These are phyloP conservation scores for Cymbopogon flexuosus DNA, from an alignment of 202 grass and related monocot genomes.

Conservation along the genomic window DNA sequence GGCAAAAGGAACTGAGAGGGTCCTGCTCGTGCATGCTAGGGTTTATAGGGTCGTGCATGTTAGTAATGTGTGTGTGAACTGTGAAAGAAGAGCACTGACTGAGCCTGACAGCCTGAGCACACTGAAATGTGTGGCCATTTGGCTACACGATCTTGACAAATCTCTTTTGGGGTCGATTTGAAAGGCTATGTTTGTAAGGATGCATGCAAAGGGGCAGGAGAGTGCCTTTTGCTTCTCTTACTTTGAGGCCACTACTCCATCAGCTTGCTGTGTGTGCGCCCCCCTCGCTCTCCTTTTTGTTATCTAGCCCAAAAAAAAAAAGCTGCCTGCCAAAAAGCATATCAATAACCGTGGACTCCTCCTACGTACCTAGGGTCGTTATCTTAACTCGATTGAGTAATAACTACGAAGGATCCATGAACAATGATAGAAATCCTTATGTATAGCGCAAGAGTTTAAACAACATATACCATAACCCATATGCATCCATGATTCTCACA, in stretches of 20 bases:
- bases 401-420: constrained; percentile 27
- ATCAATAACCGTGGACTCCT: constrained; percentile 26
- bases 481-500: neutral
- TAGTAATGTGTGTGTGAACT: neutral
- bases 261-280: constrained; percentile 29
- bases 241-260: constrained; percentile 45
- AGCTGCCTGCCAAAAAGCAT: constrained; percentile 25
- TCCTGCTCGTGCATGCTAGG: constrained; percentile 32
- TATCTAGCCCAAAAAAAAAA: constrained; percentile 43
- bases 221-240: constrained; percentile 47
- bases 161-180: constrained; percentile 49
- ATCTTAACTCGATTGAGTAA: constrained; percentile 52
- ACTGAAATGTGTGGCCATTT: constrained; percentile 50
- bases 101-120: constrained; percentile 14
- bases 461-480: neutral
- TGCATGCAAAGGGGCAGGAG: constrained; percentile 44
- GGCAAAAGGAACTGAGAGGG: constrained; percentile 16
- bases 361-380: constrained; percentile 33
- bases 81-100: neutral
- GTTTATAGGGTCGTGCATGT: too few species aligned
- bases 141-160: constrained; percentile 49
- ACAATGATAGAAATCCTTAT: neutral
- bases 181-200: constrained; percentile 53
- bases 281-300: constrained; percentile 46
- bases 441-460: neutral